Conservation (phyloP, 73 alveolate species). For the Paramecium sexaurelia region DNA sequence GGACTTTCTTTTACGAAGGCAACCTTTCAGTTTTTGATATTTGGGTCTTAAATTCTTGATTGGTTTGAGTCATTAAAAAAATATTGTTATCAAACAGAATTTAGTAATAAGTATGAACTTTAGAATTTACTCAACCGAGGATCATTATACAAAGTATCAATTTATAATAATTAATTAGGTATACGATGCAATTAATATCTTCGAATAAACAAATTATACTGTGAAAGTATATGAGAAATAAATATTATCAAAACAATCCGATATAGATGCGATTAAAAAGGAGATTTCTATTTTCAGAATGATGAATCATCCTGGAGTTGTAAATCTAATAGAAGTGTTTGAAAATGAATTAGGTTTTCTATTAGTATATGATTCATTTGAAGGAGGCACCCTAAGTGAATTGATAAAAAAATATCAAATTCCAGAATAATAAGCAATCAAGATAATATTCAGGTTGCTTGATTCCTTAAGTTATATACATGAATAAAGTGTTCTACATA, state of each 20-base stretch:
- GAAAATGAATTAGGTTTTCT: constrained; percentile 71
- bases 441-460: background rate
- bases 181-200: constrained; percentile 1
- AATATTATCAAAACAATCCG: constrained; percentile 48
- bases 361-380: constrained; percentile 72
- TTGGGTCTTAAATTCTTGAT: background rate
- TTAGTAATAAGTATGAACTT: background rate
- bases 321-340: constrained; percentile 76
- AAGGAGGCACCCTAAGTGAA: constrained; percentile 72
- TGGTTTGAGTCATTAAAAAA: constrained; percentile 8
- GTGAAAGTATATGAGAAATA: constrained; percentile 62
- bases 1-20: background rate
- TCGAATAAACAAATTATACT: background rate
- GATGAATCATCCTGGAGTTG: constrained; percentile 80
- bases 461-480: constrained; percentile 38
- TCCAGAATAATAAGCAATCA: constrained; percentile 61
- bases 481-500: background rate
- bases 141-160: background rate
- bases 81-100: background rate
- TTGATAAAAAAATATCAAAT: constrained; percentile 58
- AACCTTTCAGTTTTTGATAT: background rate
- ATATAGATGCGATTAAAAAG: constrained; percentile 72
- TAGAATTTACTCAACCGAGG: background rate
- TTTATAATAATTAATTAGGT: background rate
- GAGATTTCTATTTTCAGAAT: constrained; percentile 78